These are phyloP conservation scores for Macrolepiota albuminosa DNA, from an alignment of 768 basidiomycete genomes.

Conservation along the genomic window DNA sequence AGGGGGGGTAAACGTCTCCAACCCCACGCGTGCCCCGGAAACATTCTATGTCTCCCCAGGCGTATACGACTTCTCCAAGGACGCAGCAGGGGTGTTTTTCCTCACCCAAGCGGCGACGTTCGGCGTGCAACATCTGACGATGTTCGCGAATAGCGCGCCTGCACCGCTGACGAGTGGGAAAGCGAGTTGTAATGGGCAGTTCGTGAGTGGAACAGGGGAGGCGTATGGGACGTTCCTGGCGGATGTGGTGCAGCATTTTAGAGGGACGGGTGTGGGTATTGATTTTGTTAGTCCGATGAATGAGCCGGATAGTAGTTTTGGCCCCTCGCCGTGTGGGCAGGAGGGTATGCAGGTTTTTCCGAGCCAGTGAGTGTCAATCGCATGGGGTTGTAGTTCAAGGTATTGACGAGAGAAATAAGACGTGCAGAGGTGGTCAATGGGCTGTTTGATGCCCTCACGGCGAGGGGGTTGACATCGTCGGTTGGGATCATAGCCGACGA, in stretches of 20 bases:
- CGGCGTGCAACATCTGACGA: constrained; percentile 33
- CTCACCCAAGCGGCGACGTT: constrained; percentile 30
- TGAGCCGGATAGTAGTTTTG: constrained; percentile 35
- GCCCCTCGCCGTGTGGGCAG: constrained; percentile 36
- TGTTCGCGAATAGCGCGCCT: constrained; percentile 40
- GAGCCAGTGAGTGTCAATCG: constrained; percentile 24
- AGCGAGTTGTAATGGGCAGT: constrained; percentile 31
- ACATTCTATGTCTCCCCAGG: constrained; percentile 34
- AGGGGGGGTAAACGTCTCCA: constrained; percentile 38
- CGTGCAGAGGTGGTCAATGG: constrained; percentile 37
- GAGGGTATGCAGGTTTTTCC: constrained; percentile 42
- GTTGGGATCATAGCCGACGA: constrained; percentile 41
- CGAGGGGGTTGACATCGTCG: constrained; percentile 21
- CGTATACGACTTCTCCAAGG: constrained; percentile 34
- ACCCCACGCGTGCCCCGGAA: constrained; percentile 30
- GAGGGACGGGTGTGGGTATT: constrained; percentile 31
- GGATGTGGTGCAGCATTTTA: constrained; percentile 37
- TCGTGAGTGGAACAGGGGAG: constrained; percentile 28
- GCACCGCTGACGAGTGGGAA: constrained; percentile 27
- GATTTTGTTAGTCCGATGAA: constrained; percentile 41
- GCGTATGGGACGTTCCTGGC: constrained; percentile 39
- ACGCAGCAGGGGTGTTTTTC: constrained; percentile 37
- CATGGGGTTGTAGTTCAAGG: background rate
- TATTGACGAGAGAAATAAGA: constrained; percentile 13
- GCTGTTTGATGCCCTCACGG: constrained; percentile 27